A percentile compares a stretch with the other conserved stretches of the same genome.
These are phyloP conservation scores for Fomitopsis palustris DNA, from an alignment of 1,284 basidiomycete genomes.

Conservation along the genomic window DNA sequence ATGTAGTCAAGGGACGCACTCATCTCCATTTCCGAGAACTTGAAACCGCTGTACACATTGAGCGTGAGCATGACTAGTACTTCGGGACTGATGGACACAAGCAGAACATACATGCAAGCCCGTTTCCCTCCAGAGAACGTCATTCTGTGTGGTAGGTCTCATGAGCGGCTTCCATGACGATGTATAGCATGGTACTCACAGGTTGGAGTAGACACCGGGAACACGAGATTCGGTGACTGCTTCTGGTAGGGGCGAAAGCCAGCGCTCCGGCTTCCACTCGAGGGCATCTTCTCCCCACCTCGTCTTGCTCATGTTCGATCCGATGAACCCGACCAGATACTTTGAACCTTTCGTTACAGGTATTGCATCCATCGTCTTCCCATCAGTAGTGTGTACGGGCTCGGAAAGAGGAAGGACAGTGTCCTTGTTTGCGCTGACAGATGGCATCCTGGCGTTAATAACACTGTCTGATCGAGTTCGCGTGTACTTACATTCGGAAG, in stretches of 20 bases:
- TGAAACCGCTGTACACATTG: neutral
- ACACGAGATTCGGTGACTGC: slow-evolving; percentile 15
- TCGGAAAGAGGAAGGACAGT: slow-evolving; percentile 21
- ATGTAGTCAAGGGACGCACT: neutral
- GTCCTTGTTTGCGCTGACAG: slow-evolving; percentile 16
- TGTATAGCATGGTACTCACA: too few species aligned
- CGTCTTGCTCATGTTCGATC: slow-evolving; percentile 40
- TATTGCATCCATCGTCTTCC: slow-evolving; percentile 34
- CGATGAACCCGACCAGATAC: slow-evolving; percentile 42
- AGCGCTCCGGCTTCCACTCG: slow-evolving; percentile 42
- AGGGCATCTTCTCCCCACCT: slow-evolving; percentile 55
- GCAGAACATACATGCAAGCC: slow-evolving; percentile 28
- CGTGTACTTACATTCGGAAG: neutral
- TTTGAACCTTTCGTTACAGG: slow-evolving; percentile 42
- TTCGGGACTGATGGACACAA: neutral
- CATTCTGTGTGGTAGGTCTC: slow-evolving; percentile 30
- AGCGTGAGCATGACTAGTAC: neutral
- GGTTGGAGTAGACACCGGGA: slow-evolving; percentile 24
- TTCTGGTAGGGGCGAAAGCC: slow-evolving; percentile 20
- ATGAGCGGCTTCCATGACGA: too few species aligned
- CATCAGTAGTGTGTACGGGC: slow-evolving; percentile 22
- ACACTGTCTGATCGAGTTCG: too few species aligned
- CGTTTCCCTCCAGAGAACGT: slow-evolving; percentile 31
- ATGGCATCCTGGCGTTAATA: slow-evolving; percentile 10
- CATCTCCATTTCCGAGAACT: neutral